Base-by-base conservation (phyloP, 805 yeast species). In the Spathaspora arborariae region DNA sequence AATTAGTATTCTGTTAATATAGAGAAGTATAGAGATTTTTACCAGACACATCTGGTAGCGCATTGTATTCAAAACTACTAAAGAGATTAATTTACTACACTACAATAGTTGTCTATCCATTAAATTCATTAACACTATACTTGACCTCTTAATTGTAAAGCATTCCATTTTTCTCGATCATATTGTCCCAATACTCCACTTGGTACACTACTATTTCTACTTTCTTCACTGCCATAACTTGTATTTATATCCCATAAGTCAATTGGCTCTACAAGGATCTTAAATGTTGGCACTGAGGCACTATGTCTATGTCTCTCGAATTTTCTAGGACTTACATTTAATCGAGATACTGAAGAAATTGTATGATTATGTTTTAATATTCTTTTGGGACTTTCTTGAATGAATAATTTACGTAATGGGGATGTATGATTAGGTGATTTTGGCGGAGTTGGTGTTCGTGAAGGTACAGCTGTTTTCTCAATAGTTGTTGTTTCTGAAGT, bases 101-200 rank as follows among this genome's bases (percentile, higher is more conserved):
- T n/a, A n/a, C n/a, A n/a, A n/a, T n/a, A n/a, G n/a, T n/a, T n/a
- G n/a, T n/a, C n/a, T n/a, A n/a, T n/a, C n/a, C n/a, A n/a, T n/a
- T n/a, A n/a, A n/a, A 22, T 8, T 7, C 33, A 9, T 10, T 7
- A 27, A 4, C n/a, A 7, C 33, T 27, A 27, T n/a, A 27, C 33
- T n/a, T 27, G 33, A 7, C 33, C 33, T 13, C 33, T 27, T 11
- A 27, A 27, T 13, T 27, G 5, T n/a, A 27, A 27, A 9, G 33
- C n/a, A 27, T 76, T 67, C 86, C 86, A 81, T 58, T 82, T 82
- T 57, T 82, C 88, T 54, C 76, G 66, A 55, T 82, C 88, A 56
- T 82, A 82, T 55, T 80, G 80, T 0, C 87, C 86, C 46, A 81
- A 74, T 2, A 79, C 81, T 10, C 74, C 80, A 36, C 81, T 72